Evolutionary conservation across 768 basidiomycete species (phyloP).

Genomic region (Termitomyces sp.): DNA sequence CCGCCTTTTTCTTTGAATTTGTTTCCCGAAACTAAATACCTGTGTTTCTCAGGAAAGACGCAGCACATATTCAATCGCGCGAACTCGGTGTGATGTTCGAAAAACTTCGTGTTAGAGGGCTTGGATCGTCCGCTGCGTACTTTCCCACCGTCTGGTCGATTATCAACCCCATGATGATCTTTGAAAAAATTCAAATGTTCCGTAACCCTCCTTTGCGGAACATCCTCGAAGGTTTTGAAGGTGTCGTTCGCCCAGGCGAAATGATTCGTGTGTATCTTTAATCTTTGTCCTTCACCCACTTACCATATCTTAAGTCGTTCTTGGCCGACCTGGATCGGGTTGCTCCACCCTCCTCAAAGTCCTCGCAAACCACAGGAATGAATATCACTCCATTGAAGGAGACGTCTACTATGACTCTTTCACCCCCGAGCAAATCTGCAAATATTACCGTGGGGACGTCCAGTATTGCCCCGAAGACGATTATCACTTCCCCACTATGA

Average conservation of each 20-base stretch:
- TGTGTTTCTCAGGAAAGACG: slow-evolving; percentile 6
- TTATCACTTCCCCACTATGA: slow-evolving; percentile 79
- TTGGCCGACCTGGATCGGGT: slow-evolving; percentile 82
- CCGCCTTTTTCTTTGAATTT: not conserved
- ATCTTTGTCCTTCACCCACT: not conserved
- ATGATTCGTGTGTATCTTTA: slow-evolving; percentile 62
- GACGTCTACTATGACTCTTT: slow-evolving; percentile 75
- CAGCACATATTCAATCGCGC: slow-evolving; percentile 27
- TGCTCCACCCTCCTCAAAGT: slow-evolving; percentile 82
- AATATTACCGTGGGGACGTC: slow-evolving; percentile 74
- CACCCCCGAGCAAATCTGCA: slow-evolving; percentile 53
- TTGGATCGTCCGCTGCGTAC: slow-evolving; percentile 47
- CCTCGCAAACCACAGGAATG: slow-evolving; percentile 69
- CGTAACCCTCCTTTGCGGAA: slow-evolving; percentile 60
- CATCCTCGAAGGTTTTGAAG: slow-evolving; percentile 61
- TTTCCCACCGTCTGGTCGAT: slow-evolving; percentile 60
- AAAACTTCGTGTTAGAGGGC: slow-evolving; percentile 53
- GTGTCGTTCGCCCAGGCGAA: slow-evolving; percentile 62
- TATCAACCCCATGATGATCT: slow-evolving; percentile 46
- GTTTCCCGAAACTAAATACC: not conserved
- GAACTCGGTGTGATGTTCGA: slow-evolving; percentile 57
- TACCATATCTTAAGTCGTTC: slow-evolving; percentile 49
- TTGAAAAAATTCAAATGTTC: slow-evolving; percentile 35
- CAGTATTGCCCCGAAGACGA: slow-evolving; percentile 84
- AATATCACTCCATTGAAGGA: slow-evolving; percentile 65